Percentiles rank a stretch among this genome's conserved stretches.
These are phyloP conservation scores for Alternaria atra DNA, from an alignment of 2,329 filamentous ascomycete genomes.

Conservation along the genomic window DNA sequence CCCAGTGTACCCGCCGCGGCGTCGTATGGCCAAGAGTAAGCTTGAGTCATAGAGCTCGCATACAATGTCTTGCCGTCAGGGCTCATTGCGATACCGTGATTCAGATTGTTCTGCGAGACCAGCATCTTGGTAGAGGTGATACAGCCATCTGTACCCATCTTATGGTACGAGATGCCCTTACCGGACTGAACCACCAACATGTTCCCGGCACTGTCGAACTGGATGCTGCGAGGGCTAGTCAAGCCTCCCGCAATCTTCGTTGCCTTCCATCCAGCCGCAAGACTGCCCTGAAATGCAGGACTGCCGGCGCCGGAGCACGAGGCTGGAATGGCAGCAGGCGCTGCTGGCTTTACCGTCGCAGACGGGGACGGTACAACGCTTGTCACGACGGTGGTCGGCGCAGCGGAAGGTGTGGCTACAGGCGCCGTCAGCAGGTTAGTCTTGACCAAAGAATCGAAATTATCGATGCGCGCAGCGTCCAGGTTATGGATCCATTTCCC, in stretches of 20 bases:
- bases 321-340: constrained; percentile 37
- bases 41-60: constrained; percentile 65
- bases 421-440: constrained; percentile 41
- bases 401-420: constrained; percentile 26
- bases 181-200: constrained; percentile 47
- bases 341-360: constrained; percentile 25
- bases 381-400: constrained; percentile 34
- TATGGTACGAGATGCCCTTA: constrained; percentile 46
- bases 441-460: constrained; percentile 43
- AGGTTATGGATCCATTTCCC: constrained; percentile 47
- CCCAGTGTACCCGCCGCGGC: constrained; percentile 57
- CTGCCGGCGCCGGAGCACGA: constrained; percentile 42
- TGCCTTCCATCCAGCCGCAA: constrained; percentile 46
- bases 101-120: constrained; percentile 50
- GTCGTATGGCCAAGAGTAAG: constrained; percentile 72
- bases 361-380: constrained; percentile 27
- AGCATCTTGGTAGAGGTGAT: constrained; percentile 44
- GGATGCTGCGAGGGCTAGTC: constrained; percentile 43
- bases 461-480: constrained; percentile 41
- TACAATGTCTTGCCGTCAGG: constrained; percentile 59
- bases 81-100: constrained; percentile 61
- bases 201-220: constrained; percentile 44
- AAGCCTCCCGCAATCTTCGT: constrained; percentile 44
- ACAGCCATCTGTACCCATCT: constrained; percentile 40
- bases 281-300: constrained; percentile 31